Base-by-base conservation (phyloP, 176 grass and related monocot genomes). In the Alloteropsis semialata region DNA sequence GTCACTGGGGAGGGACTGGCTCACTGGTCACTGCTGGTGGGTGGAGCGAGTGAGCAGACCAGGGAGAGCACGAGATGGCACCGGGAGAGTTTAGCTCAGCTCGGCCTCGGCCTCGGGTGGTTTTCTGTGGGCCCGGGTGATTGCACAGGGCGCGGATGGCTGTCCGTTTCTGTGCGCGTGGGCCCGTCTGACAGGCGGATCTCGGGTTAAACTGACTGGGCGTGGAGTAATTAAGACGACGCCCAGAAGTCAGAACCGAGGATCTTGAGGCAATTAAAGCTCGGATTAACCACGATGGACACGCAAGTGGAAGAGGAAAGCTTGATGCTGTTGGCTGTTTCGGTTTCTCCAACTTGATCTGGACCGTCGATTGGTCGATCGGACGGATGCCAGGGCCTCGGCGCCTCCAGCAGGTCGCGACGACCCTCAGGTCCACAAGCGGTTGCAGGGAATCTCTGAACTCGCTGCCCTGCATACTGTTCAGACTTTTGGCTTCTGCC, bases 101-200 rank as follows among this genome's bases (percentile, higher is more conserved):
- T n/a, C n/a, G n/a, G 65, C 6, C 14, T 46, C 43, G 10, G 1
- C 28, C 60, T 16, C n/a, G 36, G 76, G 28, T 32, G 39, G 81
- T 74, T 89, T 66, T 34, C 33, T 29, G 82, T 13, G 87, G 82
- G 87, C 27, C 78, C 72, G 22, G 17, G 44, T n/a, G 39, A 71
- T 44, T 57, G 53, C 53, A 62, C 77, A 17, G 78, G 38, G 71
- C 78, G 81, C 72, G 77, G 64, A 86, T 66, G 83, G 67, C 68
- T 90, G 88, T 83, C 80, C 33, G 74, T 90, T 90, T 90, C 68
- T 75, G 80, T 60, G 59, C 59, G 10, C 1, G 43, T 64, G 46
- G 74, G 59, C 21, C 46, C 48, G 10, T 0, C 13, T n/a, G 59
- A 60, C 72, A 78, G 72, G 27, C 19, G 39, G 50, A 46, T 25